Evolutionary conservation across 257 asterid genomes (phyloP).

Genomic region (Solanum chiquidenum): DNA sequence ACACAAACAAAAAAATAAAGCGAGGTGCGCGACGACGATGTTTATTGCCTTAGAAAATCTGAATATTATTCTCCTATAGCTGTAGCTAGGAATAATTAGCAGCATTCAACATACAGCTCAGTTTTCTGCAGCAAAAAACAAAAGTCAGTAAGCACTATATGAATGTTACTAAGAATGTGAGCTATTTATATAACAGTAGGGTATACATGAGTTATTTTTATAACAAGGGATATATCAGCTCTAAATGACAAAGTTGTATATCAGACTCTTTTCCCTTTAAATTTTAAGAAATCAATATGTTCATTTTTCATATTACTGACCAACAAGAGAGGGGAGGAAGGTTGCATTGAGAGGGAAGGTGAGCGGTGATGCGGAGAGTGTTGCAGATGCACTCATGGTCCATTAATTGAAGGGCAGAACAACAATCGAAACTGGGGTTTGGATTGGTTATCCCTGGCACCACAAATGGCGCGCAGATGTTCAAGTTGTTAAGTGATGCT

Average conservation of each 20-base stretch:
- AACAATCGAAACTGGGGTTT: constrained; percentile 18
- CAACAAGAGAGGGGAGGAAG: constrained; percentile 35
- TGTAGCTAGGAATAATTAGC: background rate
- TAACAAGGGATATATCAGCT: too few species aligned
- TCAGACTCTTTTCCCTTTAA: background rate
- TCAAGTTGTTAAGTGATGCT: constrained; percentile 24
- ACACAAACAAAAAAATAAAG: background rate
- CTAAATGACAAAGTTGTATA: too few species aligned
- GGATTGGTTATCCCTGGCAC: constrained; percentile 6
- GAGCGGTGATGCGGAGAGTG: constrained; percentile 32
- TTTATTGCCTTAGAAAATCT: background rate
- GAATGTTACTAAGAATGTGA: background rate
- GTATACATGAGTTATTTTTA: too few species aligned
- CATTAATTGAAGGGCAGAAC: constrained; percentile 15
- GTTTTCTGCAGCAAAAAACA: constrained; percentile 9
- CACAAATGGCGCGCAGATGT: constrained; percentile 17
- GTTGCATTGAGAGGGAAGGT: constrained; percentile 45
- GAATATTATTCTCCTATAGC: background rate
- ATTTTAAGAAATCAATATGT: background rate
- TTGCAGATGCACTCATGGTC: constrained; percentile 28
- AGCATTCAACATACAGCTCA: constrained; percentile 5
- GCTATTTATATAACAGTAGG: background rate
- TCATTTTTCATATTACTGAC: background rate
- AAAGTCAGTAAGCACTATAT: background rate
- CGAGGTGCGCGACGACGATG: too few species aligned